Evolutionary conservation across 305 asterid species (phyloP).

Genomic region (Petunia hybrid): DNA sequence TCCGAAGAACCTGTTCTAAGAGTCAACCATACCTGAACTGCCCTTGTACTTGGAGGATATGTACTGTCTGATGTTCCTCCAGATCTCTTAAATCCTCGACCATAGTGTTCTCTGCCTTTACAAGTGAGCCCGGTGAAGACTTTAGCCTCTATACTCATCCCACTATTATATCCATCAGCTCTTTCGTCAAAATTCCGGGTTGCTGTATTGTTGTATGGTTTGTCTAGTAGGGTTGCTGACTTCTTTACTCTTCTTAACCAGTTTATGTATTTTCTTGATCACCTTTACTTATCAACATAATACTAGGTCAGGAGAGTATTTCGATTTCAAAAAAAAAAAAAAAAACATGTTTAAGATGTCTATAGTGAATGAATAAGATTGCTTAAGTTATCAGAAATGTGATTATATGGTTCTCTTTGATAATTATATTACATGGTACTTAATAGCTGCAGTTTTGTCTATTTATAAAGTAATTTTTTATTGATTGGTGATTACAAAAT

Average conservation of each 20-base stretch:
- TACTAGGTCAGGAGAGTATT: background rate
- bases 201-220: constrained; percentile 78
- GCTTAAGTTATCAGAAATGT: constrained; percentile 6
- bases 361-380: constrained; percentile 11
- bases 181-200: constrained; percentile 88
- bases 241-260: constrained; percentile 8
- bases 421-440: background rate
- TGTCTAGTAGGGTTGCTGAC: constrained; percentile 59
- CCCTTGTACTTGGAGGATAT: constrained; percentile 92
- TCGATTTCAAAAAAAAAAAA: background rate
- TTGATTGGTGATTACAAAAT: constrained; percentile 38
- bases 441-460: background rate
- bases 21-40: constrained; percentile 77
- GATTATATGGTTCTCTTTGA: background rate
- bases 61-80: constrained; percentile 83
- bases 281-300: background rate
- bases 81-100: constrained; percentile 58
- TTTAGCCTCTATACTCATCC: constrained; percentile 81
- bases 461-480: background rate
- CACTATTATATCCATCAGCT: constrained; percentile 82
- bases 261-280: constrained; percentile 9
- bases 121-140: constrained; percentile 67
- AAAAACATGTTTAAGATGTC: background rate
- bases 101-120: constrained; percentile 55
- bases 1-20: constrained; percentile 73